Conservation (phyloP, 1,139 yeast species). For the Saccharomyces hybrid region DNA sequence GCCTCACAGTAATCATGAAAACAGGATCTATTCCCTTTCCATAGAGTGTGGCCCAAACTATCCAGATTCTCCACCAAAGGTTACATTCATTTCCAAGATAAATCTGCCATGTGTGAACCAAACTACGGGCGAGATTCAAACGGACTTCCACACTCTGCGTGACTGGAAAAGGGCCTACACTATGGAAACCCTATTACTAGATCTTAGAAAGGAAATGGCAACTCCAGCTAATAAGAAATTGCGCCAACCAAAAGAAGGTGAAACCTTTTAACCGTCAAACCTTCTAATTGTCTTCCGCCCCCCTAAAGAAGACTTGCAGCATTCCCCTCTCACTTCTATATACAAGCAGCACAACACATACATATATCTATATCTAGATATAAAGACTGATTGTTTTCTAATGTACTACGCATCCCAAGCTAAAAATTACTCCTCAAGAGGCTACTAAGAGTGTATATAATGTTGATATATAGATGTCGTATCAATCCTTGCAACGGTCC, state of each 20-base stretch:
- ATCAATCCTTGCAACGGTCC: constrained; percentile 72
- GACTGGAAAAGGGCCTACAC: constrained; percentile 85
- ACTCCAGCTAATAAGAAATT: constrained; percentile 72
- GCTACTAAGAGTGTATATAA: background rate
- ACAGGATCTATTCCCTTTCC: constrained; percentile 78
- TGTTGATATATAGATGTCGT: constrained; percentile 37
- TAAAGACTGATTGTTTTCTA: background rate
- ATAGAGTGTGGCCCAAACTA: constrained; percentile 77
- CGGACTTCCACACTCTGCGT: constrained; percentile 58
- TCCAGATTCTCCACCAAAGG: constrained; percentile 84
- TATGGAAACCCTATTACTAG: constrained; percentile 86
- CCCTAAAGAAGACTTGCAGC: background rate
- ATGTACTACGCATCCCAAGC: background rate
- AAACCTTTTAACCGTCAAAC: constrained; percentile 40
- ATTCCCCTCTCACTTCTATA: background rate
- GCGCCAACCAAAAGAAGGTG: constrained; percentile 87
- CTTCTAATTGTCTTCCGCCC: background rate
- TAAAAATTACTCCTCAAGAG: background rate
- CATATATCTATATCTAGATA: background rate
- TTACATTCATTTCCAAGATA: constrained; percentile 70
- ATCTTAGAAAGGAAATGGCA: constrained; percentile 85
- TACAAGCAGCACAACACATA: background rate
- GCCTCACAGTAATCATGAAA: constrained; percentile 90
- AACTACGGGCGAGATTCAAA: constrained; percentile 55
- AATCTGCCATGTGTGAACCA: constrained; percentile 84